Evolutionary conservation across 352 stramenopile genomes (phyloP), one percentile per base, ranked within the genome.

Genomic region (Globisporangium nunn): DNA sequence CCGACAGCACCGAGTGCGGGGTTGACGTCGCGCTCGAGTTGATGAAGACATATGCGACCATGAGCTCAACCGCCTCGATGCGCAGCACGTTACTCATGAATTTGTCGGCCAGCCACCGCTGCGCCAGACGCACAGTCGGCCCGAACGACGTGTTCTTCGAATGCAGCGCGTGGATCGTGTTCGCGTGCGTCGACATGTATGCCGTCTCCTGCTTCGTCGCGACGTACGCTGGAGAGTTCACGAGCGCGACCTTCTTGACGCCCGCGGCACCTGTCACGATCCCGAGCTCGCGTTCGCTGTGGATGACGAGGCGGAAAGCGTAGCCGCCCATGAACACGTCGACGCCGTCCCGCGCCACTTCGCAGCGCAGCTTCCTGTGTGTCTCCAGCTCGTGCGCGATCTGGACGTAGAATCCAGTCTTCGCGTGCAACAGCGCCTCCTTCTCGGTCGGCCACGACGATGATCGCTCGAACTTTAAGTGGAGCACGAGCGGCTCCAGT

Each of bases 401-500:
- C 43, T 96, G 78, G 14, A 96, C 83, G 67, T 95, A 96, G 62
- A 96, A 96, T 1, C 85, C 88, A 4, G 81, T 89, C 69, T 96
- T 96, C 4, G 82, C 84, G 52, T 94, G 78, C 41, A 74, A 68
- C 40, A 96, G 58, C 4, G 87, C 88, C 12, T 81, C 69, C 61
- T 75, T 76, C n/a, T 94, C 79, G 40, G 74, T 91, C 3, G 88
- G 88, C 88, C 88, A 96, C 43, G 82, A 79, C 15, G 83, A 91
- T 6, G 81, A 94, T 15, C 80, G 78, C 53, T 96, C 87, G 33
- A 96, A 93, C 53, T 85, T 81, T 6, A 96, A 18, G 49, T 95
- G 68, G 8, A 96, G 48, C 46, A 72, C 55, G 10, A 95, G 59
- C 28, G 84, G 84, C 51, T 92, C 80, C 2, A 96, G 62, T 29